Base-by-base conservation (phyloP, 805 yeast genomes). In the Clavispora fructus region DNA sequence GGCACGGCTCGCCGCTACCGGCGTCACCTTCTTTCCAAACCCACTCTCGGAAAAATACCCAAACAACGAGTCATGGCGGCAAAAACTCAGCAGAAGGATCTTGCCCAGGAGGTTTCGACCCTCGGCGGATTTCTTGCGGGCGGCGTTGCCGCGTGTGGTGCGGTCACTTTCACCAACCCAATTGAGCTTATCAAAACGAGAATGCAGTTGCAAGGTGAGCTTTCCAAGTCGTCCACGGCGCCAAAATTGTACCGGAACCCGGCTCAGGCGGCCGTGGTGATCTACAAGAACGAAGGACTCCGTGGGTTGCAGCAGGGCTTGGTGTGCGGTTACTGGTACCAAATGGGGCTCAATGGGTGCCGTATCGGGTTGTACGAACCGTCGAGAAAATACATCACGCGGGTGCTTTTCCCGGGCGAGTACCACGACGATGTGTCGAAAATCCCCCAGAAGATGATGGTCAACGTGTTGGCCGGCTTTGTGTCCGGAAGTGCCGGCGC, bases 201-300 rank as follows among this genome's bases (percentile, higher is more conserved):
- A 69, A 87, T 92, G 95, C 99, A 94, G 65, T 73, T 94, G 40
- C 97, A 94, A 66, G 99, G 99, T 49, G 98, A 94, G 67, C 73
- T 92, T 43, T 70, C 79, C 11, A 74, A 83, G 12, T 68, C 75
- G 9, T 63, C 73, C 29, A 69, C 75, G 35, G 75, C 74, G 23
- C 74, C 83, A 0, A 71, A 60, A 45, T 55, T 77, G 19, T 94
- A 92, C 66, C 85, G 77, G 55, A 92, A 94, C 57, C 91, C 96
- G 10, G 55, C 87, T 31, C 98, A 94, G 67, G 96, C 96, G 1
- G 69, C 91, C 53, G 75, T 63, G 0, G 77, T 83, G 11, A 87
- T 92, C 47, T 82, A 70, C 62, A 77, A 75, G 58, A 80, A 84
- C 56, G 99, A 94, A 67, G 99, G 99, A 35, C 58, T 92, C 30